Conservation (phyloP, 192 early-diverging fungal genomes). For the Backusella parvicylindrica region DNA sequence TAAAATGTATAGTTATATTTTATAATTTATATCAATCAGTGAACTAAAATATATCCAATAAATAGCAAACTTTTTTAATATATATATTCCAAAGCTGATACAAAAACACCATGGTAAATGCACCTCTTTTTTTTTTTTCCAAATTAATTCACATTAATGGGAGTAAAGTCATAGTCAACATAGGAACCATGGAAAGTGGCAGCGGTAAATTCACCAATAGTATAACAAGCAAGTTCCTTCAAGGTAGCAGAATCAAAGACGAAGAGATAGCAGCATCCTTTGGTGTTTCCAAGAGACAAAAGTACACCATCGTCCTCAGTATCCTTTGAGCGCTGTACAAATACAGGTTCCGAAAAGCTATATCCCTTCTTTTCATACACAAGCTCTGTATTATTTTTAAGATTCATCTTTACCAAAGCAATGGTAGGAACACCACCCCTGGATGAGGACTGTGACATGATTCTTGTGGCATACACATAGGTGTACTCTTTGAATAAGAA, state of each 20-base stretch:
- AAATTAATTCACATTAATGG: background rate
- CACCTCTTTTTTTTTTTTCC: no score
- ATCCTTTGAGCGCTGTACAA: conserved; percentile 45
- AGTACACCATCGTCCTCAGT: conserved; percentile 58
- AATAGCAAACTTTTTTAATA: no score
- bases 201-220: conserved; percentile 23
- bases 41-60: no score
- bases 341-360: conserved; percentile 44
- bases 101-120: no score
- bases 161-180: conserved; percentile 13
- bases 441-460: background rate
- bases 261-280: conserved; percentile 37
- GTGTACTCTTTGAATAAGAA: background rate
- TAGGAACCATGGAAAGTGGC: conserved; percentile 18
- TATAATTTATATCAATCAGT: no score
- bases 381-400: background rate
- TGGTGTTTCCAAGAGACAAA: conserved; percentile 37
- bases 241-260: conserved; percentile 47
- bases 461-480: background rate
- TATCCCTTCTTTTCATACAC: background rate
- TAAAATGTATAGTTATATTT: no score
- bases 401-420: background rate
- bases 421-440: background rate
- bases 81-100: no score
- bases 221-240: conserved; percentile 45